Percentiles rank a stretch among this genome's conserved stretches.
Evolutionary conservation across 495 filamentous ascomycete genomes (phyloP).

Genomic region (Neurospora hispaniola): DNA sequence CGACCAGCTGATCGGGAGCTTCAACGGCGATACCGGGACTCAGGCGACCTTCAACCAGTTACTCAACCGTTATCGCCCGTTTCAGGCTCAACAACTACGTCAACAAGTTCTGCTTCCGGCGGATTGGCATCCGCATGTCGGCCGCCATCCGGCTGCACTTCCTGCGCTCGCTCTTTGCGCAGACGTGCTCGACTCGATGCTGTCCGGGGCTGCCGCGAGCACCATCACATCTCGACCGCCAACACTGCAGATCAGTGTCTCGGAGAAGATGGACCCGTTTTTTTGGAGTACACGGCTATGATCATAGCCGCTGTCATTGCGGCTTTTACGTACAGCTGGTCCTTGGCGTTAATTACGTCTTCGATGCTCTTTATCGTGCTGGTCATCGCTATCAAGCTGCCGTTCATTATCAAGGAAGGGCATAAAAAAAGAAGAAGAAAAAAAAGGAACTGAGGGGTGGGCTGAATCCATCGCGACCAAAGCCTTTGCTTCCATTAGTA

Average conservation of each 20-base stretch:
- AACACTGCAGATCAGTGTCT: slow-evolving; percentile 50
- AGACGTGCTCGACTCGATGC: slow-evolving; percentile 49
- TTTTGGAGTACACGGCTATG: slow-evolving; percentile 40
- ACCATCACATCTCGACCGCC: slow-evolving; percentile 48
- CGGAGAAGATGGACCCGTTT: slow-evolving; percentile 53
- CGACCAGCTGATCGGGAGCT: slow-evolving; percentile 21
- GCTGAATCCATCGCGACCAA: slow-evolving; percentile 51
- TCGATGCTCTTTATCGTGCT: slow-evolving; percentile 46
- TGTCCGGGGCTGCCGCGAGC: slow-evolving; percentile 39
- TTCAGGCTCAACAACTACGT: slow-evolving; percentile 37
- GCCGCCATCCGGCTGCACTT: slow-evolving; percentile 43
- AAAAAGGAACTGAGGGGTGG: slow-evolving; percentile 31
- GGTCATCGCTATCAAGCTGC: slow-evolving; percentile 42
- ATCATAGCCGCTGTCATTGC: slow-evolving; percentile 51
- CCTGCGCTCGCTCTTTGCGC: slow-evolving; percentile 40
- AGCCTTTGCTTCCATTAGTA: slow-evolving; percentile 43
- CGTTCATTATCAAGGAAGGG: slow-evolving; percentile 48
- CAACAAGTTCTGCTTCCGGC: slow-evolving; percentile 38
- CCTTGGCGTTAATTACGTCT: slow-evolving; percentile 45
- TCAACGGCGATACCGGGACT: slow-evolving; percentile 10
- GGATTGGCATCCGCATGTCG: slow-evolving; percentile 41
- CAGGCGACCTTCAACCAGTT: slow-evolving; percentile 7
- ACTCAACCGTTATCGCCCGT: slow-evolving; percentile 28
- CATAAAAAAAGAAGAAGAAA: slow-evolving; percentile 13
- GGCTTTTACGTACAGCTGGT: slow-evolving; percentile 48